Conservation (phyloP, 2,329 filamentous ascomycete species). For the Colletotrichum sp. region DNA sequence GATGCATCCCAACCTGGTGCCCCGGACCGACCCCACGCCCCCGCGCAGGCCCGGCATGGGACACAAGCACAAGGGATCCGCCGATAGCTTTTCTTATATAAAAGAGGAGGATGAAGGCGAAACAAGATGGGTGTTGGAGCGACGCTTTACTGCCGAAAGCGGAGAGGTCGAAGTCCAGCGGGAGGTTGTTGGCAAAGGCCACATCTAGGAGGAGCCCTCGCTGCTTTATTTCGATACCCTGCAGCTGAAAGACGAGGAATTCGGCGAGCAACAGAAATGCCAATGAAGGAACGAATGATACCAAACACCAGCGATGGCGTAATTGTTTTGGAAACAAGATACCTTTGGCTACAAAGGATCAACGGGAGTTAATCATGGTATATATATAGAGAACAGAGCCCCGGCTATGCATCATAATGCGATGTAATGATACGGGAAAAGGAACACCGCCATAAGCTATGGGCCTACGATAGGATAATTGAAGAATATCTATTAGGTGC, state of each 20-base stretch:
- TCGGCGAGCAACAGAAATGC: neutral
- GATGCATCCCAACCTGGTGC: slow-evolving; percentile 21
- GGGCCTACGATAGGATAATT: neutral
- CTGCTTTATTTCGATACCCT: neutral
- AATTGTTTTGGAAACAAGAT: neutral
- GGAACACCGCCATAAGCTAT: too few species aligned
- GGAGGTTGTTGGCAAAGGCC: slow-evolving; percentile 64
- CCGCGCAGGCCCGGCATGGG: slow-evolving; percentile 37
- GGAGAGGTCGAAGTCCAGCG: slow-evolving; percentile 69
- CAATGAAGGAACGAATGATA: neutral
- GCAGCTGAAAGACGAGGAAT: neutral
- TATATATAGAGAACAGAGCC: slow-evolving; percentile 1
- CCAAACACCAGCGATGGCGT: slow-evolving; percentile 7
- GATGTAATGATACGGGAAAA: neutral
- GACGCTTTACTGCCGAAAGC: slow-evolving; percentile 67
- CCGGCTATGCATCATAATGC: neutral
- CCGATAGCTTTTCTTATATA: slow-evolving; percentile 73
- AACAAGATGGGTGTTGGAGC: slow-evolving; percentile 72
- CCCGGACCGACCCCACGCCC: slow-evolving; percentile 5
- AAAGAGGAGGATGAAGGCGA: slow-evolving; percentile 64
- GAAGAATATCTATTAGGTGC: neutral
- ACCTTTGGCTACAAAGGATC: neutral
- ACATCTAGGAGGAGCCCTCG: slow-evolving; percentile 37
- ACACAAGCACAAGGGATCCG: slow-evolving; percentile 59
- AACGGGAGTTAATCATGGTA: neutral